Evolutionary conservation across 495 filamentous ascomycete species (phyloP).

Genomic region (Neurospora tetrasperma): DNA sequence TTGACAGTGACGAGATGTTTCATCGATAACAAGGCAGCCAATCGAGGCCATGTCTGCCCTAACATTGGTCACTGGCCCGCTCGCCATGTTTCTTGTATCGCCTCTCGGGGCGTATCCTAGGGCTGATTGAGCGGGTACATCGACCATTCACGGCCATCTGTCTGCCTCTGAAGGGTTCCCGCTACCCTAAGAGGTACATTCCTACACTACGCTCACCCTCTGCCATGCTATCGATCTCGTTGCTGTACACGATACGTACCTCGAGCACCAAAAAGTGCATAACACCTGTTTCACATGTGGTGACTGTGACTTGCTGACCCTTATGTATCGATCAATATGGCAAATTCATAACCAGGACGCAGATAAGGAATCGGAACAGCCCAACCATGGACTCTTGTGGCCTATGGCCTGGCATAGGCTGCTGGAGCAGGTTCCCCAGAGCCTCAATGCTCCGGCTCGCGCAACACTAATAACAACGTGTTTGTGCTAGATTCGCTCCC

Average conservation of each 20-base stretch:
- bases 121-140: not conserved
- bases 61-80: not conserved
- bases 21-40: not conserved
- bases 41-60: not conserved
- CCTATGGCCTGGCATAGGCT: not conserved
- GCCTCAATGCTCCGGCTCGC: not conserved
- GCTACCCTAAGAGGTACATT: not conserved
- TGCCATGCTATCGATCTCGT: not conserved
- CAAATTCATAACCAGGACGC: not conserved
- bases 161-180: not conserved
- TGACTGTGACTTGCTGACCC: not conserved
- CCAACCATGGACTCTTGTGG: not conserved
- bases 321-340: not conserved
- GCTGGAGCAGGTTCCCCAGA: not conserved
- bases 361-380: not conserved
- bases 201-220: not conserved
- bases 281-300: not conserved
- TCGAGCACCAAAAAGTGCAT: not conserved
- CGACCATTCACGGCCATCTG: not conserved
- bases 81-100: not conserved
- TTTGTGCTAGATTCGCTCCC: not conserved
- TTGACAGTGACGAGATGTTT: not conserved
- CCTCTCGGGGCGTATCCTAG: not conserved
- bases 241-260: not conserved
- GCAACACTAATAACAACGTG: not conserved